These are phyloP conservation scores for Polytrichum formosum DNA, from an alignment of 225 moss, liverwort and hornwort species.

Conservation along the genomic window DNA sequence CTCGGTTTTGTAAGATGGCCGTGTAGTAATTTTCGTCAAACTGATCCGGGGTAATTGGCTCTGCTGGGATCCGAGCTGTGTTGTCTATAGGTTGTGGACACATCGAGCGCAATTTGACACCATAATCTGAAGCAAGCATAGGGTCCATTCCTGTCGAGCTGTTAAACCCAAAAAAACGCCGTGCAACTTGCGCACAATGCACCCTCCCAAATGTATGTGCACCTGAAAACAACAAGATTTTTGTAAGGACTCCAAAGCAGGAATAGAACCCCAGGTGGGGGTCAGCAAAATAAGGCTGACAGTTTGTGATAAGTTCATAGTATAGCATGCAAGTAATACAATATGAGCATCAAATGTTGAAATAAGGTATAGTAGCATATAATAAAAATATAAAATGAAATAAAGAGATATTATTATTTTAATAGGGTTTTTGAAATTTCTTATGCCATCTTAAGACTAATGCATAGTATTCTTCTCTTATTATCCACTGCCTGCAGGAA, in stretches of 20 bases:
- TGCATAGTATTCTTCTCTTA: too few species aligned
- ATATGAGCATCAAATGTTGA: too few species aligned
- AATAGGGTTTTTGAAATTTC: too few species aligned
- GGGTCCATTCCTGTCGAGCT: conserved; percentile 49
- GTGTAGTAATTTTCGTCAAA: conserved; percentile 55
- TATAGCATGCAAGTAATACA: too few species aligned
- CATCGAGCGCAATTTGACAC: conserved; percentile 28
- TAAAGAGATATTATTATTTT: too few species aligned
- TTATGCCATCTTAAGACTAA: too few species aligned
- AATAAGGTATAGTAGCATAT: too few species aligned
- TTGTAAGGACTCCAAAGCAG: neutral
- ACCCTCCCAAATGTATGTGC: conserved; percentile 54
- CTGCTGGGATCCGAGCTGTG: conserved; percentile 30
- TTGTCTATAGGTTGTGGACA: conserved; percentile 43
- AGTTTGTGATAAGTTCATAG: too few species aligned
- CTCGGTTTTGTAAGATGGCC: conserved; percentile 37
- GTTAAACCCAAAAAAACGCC: conserved; percentile 59
- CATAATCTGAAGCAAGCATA: conserved; percentile 31
- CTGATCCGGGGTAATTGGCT: conserved; percentile 42
- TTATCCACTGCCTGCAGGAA: too few species aligned
- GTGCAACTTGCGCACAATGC: conserved; percentile 42
- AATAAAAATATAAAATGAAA: too few species aligned
- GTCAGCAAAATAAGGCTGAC: too few species aligned
- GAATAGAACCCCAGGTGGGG: too few species aligned
- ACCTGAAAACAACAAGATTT: conserved; percentile 13